Base-by-base conservation (phyloP, 768 basidiomycete genomes). In the Imleria badia region DNA sequence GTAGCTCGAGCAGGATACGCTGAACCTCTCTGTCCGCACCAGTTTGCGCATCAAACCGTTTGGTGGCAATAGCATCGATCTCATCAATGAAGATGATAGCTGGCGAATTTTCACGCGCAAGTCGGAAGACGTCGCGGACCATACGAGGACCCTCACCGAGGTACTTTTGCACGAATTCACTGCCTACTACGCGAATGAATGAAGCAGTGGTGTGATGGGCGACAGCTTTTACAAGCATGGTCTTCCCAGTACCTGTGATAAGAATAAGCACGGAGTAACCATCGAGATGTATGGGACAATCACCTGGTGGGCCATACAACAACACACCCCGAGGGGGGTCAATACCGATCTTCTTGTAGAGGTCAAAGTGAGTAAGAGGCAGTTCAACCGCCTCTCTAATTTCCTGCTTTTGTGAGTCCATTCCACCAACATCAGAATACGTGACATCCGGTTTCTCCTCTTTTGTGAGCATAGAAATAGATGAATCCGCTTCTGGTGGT, bases 51-150 rank as follows among this genome's bases (percentile, higher is more conserved):
- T 98, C 97, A 73, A 99, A 99, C 68, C 96, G 94, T 74, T 99
- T 99, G 35, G 97, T 98, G 4, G 97, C 97, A 70, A 99, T 99
- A 19, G 97, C 96, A 62, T 99, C 97, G 62, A 95, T 91, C 66
- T 95, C 96, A 72, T 98, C 97, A 67, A 99, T 98, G 78, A 99
- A 99, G 73, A 99, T 98, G 69, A 99, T 99, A 26, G 94, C 87
- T 2, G 97, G 97, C 0, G 95, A 80, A 69, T 99, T 99, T 73
- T 99, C 97, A 61, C 97, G 80, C 23, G 97, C 97, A 44, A 99
- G 84, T 53, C 97, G 85, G 81, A 99, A 99, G 50, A 99, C 97
- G 69, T 99, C 97, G 66, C 97, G 88, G 60, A 99, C 97, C 97
- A 99, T 99, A 60, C 97, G 91, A 39, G 97, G 97, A 33, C 97